phyloP scores from a whole-genome alignment of 768 basidiomycete species.

The Ephemerocybe angulata region DNA sequence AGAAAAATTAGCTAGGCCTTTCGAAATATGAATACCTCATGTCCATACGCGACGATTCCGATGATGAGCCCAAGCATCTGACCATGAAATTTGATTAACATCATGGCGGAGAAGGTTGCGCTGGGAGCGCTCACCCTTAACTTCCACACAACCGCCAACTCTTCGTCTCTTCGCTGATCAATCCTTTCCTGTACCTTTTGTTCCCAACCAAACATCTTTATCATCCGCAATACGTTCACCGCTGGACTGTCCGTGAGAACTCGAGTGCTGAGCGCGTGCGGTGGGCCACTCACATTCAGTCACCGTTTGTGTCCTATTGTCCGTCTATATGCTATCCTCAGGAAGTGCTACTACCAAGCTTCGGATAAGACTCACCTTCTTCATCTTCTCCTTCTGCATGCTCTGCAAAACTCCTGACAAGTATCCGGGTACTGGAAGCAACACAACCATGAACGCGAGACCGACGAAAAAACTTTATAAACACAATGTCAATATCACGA shows the following conservation, averaged over 20 bases:
- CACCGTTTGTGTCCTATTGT: slow-evolving; percentile 58
- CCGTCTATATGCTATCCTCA: slow-evolving; percentile 31
- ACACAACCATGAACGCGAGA: slow-evolving; percentile 1
- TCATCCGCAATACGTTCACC: slow-evolving; percentile 63
- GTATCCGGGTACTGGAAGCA: slow-evolving; percentile 23
- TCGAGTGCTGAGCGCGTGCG: no score
- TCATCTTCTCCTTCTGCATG: slow-evolving; percentile 52
- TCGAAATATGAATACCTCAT: background rate
- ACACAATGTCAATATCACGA: background rate
- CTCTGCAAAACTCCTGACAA: slow-evolving; percentile 38
- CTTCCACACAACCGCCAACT: slow-evolving; percentile 56
- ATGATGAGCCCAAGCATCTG: slow-evolving; percentile 35
- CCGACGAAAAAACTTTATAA: background rate
- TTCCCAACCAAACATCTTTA: slow-evolving; percentile 74
- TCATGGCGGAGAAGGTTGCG: background rate
- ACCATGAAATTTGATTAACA: background rate
- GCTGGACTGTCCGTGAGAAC: no score
- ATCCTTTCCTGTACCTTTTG: slow-evolving; percentile 52
- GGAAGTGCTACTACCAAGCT: slow-evolving; percentile 46
- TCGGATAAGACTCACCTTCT: slow-evolving; percentile 48
- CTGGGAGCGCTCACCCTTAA: slow-evolving; percentile 20
- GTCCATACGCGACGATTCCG: slow-evolving; percentile 41
- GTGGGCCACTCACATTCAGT: no score
- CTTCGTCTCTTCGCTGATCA: slow-evolving; percentile 56
- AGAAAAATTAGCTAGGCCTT: background rate